These are phyloP conservation scores for Alternaria arbusti DNA, from an alignment of 2,329 filamentous ascomycete species.

Conservation along the genomic window DNA sequence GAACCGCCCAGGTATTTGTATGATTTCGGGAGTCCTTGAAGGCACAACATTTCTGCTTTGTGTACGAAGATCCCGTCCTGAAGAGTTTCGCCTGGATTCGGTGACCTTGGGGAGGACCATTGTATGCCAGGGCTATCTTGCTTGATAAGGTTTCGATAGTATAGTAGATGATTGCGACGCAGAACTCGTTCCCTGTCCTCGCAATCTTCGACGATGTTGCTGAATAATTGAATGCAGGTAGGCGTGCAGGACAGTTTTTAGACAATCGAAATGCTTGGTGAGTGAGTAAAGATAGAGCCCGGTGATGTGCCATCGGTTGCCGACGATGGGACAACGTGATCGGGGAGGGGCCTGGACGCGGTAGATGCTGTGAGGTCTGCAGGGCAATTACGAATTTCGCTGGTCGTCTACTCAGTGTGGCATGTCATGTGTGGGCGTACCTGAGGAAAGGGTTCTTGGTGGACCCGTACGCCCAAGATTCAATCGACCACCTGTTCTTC, in stretches of 20 bases:
- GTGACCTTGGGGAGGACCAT: background rate
- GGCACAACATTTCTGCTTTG: background rate
- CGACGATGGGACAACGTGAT: background rate
- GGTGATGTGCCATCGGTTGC: background rate
- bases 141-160: background rate
- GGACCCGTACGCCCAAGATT: background rate
- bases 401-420: background rate
- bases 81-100: background rate
- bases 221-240: background rate
- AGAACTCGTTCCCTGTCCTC: background rate
- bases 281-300: background rate
- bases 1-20: background rate
- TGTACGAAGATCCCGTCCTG: background rate
- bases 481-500: background rate
- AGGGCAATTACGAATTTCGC: background rate
- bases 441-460: background rate
- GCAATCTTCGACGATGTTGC: background rate
- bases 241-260: background rate
- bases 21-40: background rate
- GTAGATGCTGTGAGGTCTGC: background rate
- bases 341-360: background rate
- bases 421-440: background rate
- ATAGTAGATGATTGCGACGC: background rate
- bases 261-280: background rate
- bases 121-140: background rate